Percentiles rank a stretch among this genome's conserved stretches.
Conservation (phyloP, 495 filamentous ascomycete genomes). For the Aspergillus homomorphus region DNA sequence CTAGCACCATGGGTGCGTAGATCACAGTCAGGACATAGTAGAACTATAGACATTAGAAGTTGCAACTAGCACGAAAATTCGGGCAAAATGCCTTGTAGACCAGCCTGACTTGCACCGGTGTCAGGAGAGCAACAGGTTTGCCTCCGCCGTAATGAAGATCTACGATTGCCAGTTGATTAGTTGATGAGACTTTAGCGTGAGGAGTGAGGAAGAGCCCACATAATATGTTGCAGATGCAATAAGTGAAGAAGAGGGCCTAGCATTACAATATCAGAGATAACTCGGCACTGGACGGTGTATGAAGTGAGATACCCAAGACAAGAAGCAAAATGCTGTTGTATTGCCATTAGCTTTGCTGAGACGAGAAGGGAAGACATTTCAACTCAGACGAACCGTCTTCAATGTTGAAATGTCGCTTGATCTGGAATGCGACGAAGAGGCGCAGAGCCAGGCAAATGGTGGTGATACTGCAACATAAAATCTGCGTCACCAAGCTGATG, state of each 20-base stretch:
- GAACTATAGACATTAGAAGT: not conserved
- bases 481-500: constrained; percentile 10
- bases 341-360: constrained; percentile 4
- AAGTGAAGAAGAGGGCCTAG: not conserved
- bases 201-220: not conserved
- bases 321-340: not conserved
- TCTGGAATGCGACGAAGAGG: not conserved
- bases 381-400: constrained; percentile 8
- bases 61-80: not conserved
- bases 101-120: not conserved
- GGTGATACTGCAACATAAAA: constrained; percentile 6
- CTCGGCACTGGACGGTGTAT: not conserved
- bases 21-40: constrained; percentile 25
- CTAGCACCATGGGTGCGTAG: constrained; percentile 34
- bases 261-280: not conserved
- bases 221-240: not conserved
- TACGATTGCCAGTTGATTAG: not conserved
- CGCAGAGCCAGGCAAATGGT: constrained; percentile 10
- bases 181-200: not conserved
- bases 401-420: not conserved
- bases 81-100: not conserved
- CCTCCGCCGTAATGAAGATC: not conserved
- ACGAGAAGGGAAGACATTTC: not conserved
- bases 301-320: not conserved
- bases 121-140: not conserved